Conservation (phyloP, 2,329 filamentous ascomycete genomes). For the Fusarium coicis region DNA sequence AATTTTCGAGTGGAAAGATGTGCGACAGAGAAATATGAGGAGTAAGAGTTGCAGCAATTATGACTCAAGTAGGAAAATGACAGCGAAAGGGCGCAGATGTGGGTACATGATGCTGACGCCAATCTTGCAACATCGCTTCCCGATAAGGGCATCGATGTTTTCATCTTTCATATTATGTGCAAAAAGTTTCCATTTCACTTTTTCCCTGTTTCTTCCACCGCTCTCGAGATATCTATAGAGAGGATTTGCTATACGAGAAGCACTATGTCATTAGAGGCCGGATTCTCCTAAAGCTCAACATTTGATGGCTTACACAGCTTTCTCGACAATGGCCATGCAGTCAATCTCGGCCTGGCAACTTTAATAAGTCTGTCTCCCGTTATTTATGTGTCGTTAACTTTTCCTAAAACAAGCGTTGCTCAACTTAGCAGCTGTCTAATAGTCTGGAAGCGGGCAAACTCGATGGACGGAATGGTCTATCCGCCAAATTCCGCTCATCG, state of each 20-base stretch:
- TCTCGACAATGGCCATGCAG: neutral
- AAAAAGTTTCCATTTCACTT: fast-evolving
- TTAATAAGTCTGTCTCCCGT: no score
- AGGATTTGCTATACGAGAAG: neutral
- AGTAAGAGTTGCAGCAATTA: neutral
- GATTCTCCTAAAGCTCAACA: no score
- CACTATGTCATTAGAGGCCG: neutral
- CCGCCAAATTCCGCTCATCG: no score
- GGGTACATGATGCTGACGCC: neutral
- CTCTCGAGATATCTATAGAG: fast-evolving
- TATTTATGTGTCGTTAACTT: no score
- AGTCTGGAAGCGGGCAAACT: no score
- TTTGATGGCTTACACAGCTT: neutral
- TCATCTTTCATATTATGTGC: fast-evolving
- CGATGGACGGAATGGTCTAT: no score
- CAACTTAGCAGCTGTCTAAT: no score
- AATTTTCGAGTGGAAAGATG: fast-evolving
- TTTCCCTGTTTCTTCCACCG: no score
- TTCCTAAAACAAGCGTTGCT: no score
- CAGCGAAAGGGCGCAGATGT: neutral
- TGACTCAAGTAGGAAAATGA: neutral
- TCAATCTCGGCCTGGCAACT: neutral
- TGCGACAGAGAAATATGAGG: neutral
- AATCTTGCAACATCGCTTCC: neutral
- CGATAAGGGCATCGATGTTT: fast-evolving